Evolutionary conservation across 306 rosid genomes (phyloP).

Genomic region (Trifolium pratense): DNA sequence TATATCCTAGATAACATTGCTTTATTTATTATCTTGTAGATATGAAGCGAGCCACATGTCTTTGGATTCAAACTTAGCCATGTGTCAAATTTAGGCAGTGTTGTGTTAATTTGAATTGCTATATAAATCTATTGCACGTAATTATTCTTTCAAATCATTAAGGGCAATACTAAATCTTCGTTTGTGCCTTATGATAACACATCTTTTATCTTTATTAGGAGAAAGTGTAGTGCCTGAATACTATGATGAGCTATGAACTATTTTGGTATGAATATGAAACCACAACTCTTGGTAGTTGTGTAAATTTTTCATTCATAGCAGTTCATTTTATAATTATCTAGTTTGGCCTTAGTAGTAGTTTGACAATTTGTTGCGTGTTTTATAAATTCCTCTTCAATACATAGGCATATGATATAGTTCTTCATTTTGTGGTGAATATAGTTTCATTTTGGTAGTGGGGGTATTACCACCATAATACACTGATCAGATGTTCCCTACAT

Average conservation of each 20-base stretch:
- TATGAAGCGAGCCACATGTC: neutral
- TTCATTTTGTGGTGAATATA: neutral
- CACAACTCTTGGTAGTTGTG: neutral
- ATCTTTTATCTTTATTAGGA: neutral
- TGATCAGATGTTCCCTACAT: neutral
- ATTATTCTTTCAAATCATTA: neutral
- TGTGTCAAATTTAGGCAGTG: neutral
- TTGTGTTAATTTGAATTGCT: neutral
- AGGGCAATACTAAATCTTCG: neutral
- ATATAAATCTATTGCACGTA: neutral
- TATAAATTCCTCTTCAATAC: neutral
- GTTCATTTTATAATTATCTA: neutral
- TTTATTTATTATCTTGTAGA: too few relatives aligned
- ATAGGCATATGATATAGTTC: slow-evolving; percentile 3
- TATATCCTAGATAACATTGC: neutral
- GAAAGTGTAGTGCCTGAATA: neutral
- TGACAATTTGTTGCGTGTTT: neutral
- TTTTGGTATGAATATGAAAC: neutral
- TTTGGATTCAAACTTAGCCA: neutral
- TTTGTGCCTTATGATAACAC: neutral
- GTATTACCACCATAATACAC: neutral
- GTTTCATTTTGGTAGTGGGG: neutral
- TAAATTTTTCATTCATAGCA: neutral
- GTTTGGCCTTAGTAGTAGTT: neutral
- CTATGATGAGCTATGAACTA: neutral